These are phyloP conservation scores for Saccharata proteae DNA, from an alignment of 2,329 filamentous ascomycete genomes.

Conservation along the genomic window DNA sequence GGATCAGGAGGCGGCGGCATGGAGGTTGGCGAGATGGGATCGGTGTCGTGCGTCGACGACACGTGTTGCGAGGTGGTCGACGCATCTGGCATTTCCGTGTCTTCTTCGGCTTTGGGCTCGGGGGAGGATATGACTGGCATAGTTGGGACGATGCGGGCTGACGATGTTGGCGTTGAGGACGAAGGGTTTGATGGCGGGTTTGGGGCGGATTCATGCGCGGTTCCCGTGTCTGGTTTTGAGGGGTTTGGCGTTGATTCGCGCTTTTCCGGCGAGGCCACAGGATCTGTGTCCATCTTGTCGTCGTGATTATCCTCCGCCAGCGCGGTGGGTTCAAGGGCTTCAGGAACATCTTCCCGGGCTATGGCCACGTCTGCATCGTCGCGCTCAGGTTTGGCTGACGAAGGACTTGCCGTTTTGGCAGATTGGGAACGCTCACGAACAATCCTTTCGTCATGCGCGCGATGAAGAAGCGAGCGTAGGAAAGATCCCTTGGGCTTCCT, in stretches of 20 bases:
- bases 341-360: slow-evolving; percentile 20
- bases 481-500: slow-evolving; percentile 18
- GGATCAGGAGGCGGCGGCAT: slow-evolving; percentile 14
- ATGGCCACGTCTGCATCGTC: too few relatives aligned
- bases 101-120: slow-evolving; percentile 15
- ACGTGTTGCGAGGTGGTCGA: slow-evolving; percentile 1
- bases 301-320: neutral
- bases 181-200: slow-evolving; percentile 14
- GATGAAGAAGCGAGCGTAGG: slow-evolving; percentile 24
- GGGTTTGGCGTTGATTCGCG: slow-evolving; percentile 1
- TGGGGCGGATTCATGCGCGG: neutral
- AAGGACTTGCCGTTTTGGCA: slow-evolving; percentile 22
- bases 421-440: slow-evolving; percentile 24
- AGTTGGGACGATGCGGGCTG: slow-evolving; percentile 16
- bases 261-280: slow-evolving; percentile 18
- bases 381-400: too few relatives aligned
- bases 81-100: slow-evolving; percentile 37
- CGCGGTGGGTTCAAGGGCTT: slow-evolving; percentile 1
- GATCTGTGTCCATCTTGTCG: slow-evolving; percentile 7
- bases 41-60: slow-evolving; percentile 1
- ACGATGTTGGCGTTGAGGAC: slow-evolving; percentile 16
- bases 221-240: neutral
- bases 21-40: slow-evolving; percentile 7
- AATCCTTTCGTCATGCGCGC: slow-evolving; percentile 24
- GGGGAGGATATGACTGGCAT: slow-evolving; percentile 10